Evolutionary conservation across 2,329 filamentous ascomycete genomes (phyloP).

Genomic region (Metarhizium album): DNA sequence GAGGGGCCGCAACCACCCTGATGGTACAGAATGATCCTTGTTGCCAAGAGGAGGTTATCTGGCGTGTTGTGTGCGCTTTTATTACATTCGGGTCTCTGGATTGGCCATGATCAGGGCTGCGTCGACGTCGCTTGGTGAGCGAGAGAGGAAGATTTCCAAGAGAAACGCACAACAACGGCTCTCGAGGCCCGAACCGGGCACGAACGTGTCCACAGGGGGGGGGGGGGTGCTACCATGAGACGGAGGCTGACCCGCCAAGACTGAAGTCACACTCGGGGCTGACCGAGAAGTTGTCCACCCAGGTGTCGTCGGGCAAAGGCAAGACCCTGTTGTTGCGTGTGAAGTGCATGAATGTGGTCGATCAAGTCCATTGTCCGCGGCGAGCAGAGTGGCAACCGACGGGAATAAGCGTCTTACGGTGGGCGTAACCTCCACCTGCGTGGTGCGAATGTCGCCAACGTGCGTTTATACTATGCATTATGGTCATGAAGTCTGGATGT

Average conservation of each 20-base stretch:
- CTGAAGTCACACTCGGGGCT: no score
- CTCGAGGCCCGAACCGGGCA: not conserved
- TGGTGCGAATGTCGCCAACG: no score
- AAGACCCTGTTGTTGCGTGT: not conserved
- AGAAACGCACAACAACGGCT: no score
- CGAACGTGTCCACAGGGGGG: not conserved
- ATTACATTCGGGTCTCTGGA: not conserved
- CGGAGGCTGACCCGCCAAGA: not conserved
- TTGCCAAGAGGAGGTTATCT: not conserved
- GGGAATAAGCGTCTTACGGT: no score
- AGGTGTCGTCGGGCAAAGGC: not conserved
- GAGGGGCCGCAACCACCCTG: not conserved
- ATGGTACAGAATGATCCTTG: slow-evolving; percentile 1
- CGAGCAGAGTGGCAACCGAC: no score
- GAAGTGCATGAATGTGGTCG: no score
- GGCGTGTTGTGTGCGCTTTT: not conserved
- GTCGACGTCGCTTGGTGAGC: no score
- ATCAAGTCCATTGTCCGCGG: no score
- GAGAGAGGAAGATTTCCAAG: no score
- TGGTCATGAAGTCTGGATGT: no score
- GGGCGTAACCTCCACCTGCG: no score
- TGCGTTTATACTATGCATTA: no score
- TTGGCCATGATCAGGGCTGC: not conserved
- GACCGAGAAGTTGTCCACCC: not conserved
- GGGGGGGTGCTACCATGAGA: not conserved